Evolutionary conservation across 1,139 yeast genomes (phyloP), one percentile per base, ranked within the genome.

Genomic region (Hyphopichia wangnamkhiaoensis): DNA sequence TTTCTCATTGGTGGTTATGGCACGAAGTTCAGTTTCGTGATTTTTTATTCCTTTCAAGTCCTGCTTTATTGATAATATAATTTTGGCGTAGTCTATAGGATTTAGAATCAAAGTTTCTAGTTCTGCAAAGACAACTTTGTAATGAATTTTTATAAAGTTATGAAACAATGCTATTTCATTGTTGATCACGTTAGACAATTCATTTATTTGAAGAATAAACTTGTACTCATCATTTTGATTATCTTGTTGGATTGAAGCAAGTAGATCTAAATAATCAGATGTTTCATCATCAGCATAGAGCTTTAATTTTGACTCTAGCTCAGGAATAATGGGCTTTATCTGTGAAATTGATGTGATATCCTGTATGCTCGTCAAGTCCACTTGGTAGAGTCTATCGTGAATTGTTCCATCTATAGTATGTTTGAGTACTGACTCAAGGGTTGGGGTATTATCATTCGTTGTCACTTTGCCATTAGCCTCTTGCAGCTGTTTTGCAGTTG

Each of bases 101-200:
- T 78, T 76, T n/a, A 78, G 65, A 0, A 87, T 71, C 25, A 90
- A 63, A 0, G 82, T 67, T 28, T 77, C 85, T 39, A 90, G 65
- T 51, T 89, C 96, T 0, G 87, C 82, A 60, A 88, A 89, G 15
- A 84, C 77, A 6, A 73, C 69, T 13, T 71, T 64, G 52, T 88
- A 90, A 30, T 72, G 70, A 5, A 71, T 56, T 39, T 73, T 77
- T 32, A 84, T 63, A 44, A 77, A 77, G 13, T 69, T 61, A 46
- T 80, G 78, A 10, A 84, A 58, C 7, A 68, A 50, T 0, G 62
- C 51, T 5, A 84, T 78, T 45, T 86, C 94, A 29, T 68, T 68
- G 37, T 74, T 71, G 8, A 87, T 74, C 15, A 81, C 74, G 8
- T 74, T 71, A 0, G 84, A 68, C 19, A 80, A 54, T 35, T 74